Percentiles rank a stretch among this genome's conserved stretches.
These are phyloP conservation scores for Ophidiomyces ophidiicola DNA, from an alignment of 2,329 filamentous ascomycete genomes.

Conservation along the genomic window DNA sequence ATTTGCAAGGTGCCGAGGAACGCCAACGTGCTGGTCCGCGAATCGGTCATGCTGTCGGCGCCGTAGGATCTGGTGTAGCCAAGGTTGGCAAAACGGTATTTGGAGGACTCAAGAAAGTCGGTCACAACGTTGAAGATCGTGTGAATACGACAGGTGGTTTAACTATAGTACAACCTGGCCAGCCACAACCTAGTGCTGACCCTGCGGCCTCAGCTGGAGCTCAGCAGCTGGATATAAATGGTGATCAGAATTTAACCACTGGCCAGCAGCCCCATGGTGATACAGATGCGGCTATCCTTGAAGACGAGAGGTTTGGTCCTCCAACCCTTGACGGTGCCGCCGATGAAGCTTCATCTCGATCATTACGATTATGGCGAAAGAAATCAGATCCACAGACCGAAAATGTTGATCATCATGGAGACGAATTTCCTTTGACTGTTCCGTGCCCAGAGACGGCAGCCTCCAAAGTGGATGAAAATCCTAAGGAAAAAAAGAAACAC, in stretches of 20 bases:
- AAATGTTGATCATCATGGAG: slow-evolving; percentile 19
- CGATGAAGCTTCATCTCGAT: background rate
- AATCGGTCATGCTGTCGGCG: slow-evolving; percentile 40
- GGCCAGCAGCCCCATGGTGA: background rate
- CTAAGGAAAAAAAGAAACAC: slow-evolving; percentile 6
- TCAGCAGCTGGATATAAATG: background rate
- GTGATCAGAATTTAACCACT: background rate
- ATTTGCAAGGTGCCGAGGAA: slow-evolving; percentile 11
- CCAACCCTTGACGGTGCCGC: slow-evolving; percentile 5
- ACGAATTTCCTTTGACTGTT: slow-evolving; percentile 29
- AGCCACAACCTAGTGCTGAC: slow-evolving; percentile 1
- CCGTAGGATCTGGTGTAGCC: slow-evolving; percentile 38
- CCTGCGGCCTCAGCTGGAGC: slow-evolving; percentile 6
- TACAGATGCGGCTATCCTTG: background rate
- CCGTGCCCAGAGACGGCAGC: slow-evolving; percentile 20
- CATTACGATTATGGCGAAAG: slow-evolving; percentile 1
- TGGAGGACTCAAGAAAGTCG: slow-evolving; percentile 33
- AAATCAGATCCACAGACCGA: slow-evolving; percentile 8
- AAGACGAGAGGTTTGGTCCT: slow-evolving; percentile 2
- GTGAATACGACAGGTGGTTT: slow-evolving; percentile 28
- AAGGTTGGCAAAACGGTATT: slow-evolving; percentile 36
- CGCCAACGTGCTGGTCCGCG: slow-evolving; percentile 31
- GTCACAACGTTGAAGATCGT: slow-evolving; percentile 26
- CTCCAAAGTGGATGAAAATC: slow-evolving; percentile 8
- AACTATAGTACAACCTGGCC: slow-evolving; percentile 14